Base-by-base conservation (phyloP, 2,329 filamentous ascomycete species). In the Tricladium varicosporioides region DNA sequence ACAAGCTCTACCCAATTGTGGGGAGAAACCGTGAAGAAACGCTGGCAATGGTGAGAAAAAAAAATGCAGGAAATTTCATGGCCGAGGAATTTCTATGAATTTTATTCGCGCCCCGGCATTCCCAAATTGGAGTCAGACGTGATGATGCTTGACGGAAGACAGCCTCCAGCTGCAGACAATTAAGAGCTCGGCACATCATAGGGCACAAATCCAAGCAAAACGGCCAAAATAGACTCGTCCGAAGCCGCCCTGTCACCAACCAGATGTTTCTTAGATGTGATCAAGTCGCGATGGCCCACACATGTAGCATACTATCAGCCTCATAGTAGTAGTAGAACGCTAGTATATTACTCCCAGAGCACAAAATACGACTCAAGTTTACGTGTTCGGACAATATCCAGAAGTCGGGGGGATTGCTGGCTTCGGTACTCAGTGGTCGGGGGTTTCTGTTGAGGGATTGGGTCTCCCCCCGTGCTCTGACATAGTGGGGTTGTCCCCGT, bases 1-100 rank as follows among this genome's bases (percentile, higher is more conserved):
- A n/a, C 16, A 40, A 7, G 9, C 10, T 10, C 11, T 40, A 40
- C 36, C 36, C 36, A 40, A 40, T 33, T 15, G 14, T 22, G 14
- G 22, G 22, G 42, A 22, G 22, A 48, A 43, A 16, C 48, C 18
- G n/a, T 45, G 36, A 18, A 44, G 50, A 52, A 44, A 40, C 50
- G 50, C 19, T 52, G 50, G 36, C 27, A 52, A 40, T 16, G 18
- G 15, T 14, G 46, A 50, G 22, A 45, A 45, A 50, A 33, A 50
- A 42, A 19, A 50, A 19, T 42, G 31, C 27, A 50, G 18, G 27
- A 14, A n/a, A 50, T 40, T 40, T 40, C 36, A 40, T n/a, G 36
- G 36, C 36, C 36, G 36, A n/a, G 11, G 36, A 27, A 27, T 27
- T 27, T 27, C 7, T 4, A 27, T 27, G 22, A 7, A 40, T 40